phyloP scores from a whole-genome alignment of 2,329 filamentous ascomycete species.

The Fusarium tjaetaba region DNA sequence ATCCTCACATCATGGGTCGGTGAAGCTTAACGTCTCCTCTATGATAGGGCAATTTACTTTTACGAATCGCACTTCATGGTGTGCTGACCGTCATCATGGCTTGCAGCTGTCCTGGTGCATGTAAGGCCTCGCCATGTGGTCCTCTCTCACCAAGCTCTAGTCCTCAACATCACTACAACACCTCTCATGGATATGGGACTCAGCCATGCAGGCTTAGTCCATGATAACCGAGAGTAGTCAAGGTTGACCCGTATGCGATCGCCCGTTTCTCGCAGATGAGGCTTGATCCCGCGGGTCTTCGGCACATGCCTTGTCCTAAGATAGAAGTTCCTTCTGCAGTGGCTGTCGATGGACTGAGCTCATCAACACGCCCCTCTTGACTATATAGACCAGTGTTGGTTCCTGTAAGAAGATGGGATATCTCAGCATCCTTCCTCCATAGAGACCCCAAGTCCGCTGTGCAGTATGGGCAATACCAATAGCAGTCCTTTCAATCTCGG shows the following conservation, averaged over 20 bases:
- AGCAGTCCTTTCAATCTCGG: constrained; percentile 29
- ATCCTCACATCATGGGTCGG: background rate
- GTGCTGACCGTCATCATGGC: constrained; percentile 26
- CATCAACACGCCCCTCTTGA: background rate
- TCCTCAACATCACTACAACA: constrained; percentile 15
- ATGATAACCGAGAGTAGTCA: constrained; percentile 3
- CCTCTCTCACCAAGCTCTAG: constrained; percentile 6
- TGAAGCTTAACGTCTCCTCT: background rate
- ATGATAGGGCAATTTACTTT: constrained; percentile 12
- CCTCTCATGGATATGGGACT: background rate
- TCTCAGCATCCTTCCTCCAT: background rate
- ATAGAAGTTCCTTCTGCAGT: constrained; percentile 4
- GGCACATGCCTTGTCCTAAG: constrained; percentile 15
- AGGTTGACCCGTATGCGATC: constrained; percentile 5
- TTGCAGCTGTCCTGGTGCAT: constrained; percentile 27
- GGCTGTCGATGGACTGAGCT: constrained; percentile 9
- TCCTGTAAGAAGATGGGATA: background rate
- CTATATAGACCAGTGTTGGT: constrained; percentile 31
- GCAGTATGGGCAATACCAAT: constrained; percentile 36
- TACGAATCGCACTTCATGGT: constrained; percentile 6
- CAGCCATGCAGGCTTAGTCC: constrained; percentile 4
- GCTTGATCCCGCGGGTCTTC: constrained; percentile 24
- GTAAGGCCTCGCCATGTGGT: constrained; percentile 25
- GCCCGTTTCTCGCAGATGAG: constrained; percentile 5
- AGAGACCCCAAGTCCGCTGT: background rate